These are phyloP conservation scores for Chrysosporium keratinophilum DNA, from an alignment of 2,329 filamentous ascomycete species.

Conservation along the genomic window DNA sequence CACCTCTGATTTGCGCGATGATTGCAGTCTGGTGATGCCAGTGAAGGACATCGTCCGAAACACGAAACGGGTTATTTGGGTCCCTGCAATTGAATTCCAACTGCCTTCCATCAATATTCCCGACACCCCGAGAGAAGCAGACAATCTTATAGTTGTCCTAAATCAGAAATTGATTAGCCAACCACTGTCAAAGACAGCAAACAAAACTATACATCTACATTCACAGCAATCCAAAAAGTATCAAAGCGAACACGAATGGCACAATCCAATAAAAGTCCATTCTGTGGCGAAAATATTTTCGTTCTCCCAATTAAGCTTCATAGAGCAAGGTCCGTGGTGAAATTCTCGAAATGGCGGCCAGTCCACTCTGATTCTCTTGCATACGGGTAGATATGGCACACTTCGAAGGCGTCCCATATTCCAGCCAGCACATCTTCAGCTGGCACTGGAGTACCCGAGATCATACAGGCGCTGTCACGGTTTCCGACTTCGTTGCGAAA, in stretches of 20 bases:
- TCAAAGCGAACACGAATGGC: conserved; percentile 20
- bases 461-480: no score
- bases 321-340: conserved; percentile 5
- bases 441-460: no score
- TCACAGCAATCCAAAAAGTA: conserved; percentile 19
- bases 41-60: conserved; percentile 18
- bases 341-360: background rate
- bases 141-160: conserved; percentile 20
- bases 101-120: conserved; percentile 10
- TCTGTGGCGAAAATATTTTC: conserved; percentile 22
- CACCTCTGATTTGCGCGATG: conserved; percentile 17
- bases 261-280: conserved; percentile 21
- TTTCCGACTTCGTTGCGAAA: no score
- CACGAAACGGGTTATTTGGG: conserved; percentile 1
- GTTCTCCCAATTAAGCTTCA: conserved; percentile 7
- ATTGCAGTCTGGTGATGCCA: conserved; percentile 20
- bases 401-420: conserved; percentile 13
- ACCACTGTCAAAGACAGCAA: background rate
- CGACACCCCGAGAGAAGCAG: conserved; percentile 18
- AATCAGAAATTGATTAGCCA: background rate
- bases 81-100: background rate
- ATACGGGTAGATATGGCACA: conserved; percentile 22
- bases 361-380: conserved; percentile 19
- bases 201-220: conserved; percentile 18
- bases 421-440: no score